Evolutionary conservation across 2,329 filamentous ascomycete species (phyloP), one percentile per base, ranked within the genome.

Genomic region (Xylariaceae sp.): DNA sequence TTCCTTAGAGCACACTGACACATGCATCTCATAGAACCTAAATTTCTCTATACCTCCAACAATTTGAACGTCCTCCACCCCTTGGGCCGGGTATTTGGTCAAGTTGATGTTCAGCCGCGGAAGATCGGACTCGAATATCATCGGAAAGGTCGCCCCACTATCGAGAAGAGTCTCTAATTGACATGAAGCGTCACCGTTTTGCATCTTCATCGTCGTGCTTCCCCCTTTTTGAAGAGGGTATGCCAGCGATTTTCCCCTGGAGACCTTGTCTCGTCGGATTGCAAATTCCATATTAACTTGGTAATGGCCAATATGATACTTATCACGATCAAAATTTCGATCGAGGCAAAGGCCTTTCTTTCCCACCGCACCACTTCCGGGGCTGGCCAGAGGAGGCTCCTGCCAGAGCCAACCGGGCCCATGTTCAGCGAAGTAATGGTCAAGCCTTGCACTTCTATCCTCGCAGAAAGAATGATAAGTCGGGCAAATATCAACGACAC

Each of bases 341-440:
- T 66, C 53, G 6, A 75, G 66, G 23, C 69, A 70, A 12, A 70
- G 43, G 16, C 70, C 69, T 43, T 71, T 74, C 49, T 71, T 74
- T 17, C 70, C 74, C 6, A 71, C 34, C 16, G 61, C 53, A 1
- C 46, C 61, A 2, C 24, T 63, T 14, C 43, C 45, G 21, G 60
- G 37, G 11, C 67, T 66, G 19, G 71, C 61, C 2, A 80, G 66
- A 0, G 78, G 78, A 3, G 75, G 73, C 56, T 81, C 78, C 50
- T 76, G 76, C 78, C 78, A 81, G 11, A 80, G 70, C 74, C 76
- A 79, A 7, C 76, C 77, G 1, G 69, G 64, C 2, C 78, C 78
- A 59, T 77, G 58, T 9, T 60, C 39, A 3, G 61, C 65, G 31
- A 45, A 65, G 52, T 79, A 80, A 2, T 65, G 68, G 53, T 77